phyloP scores from a whole-genome alignment of 805 yeast species.

The Grigorovia humatica region DNA sequence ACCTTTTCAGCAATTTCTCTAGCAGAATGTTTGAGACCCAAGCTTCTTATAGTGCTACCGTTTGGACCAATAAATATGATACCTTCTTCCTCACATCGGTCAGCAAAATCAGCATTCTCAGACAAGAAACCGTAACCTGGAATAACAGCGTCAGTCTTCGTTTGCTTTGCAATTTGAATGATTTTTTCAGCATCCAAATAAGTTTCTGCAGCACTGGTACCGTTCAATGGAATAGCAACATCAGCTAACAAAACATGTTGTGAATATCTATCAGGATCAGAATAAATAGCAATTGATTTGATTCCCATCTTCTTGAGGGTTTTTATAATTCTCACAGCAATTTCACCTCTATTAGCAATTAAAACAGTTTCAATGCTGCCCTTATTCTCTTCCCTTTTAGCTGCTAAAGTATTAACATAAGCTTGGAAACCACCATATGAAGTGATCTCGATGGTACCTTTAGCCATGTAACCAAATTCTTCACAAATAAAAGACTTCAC shows the following conservation, averaged over 20 bases:
- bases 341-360: constrained; percentile 96
- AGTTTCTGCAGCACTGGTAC: constrained; percentile 82
- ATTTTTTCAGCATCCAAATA: constrained; percentile 80
- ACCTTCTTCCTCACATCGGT: constrained; percentile 71
- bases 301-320: constrained; percentile 76
- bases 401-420: constrained; percentile 30
- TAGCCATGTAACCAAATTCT: constrained; percentile 65
- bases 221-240: constrained; percentile 66
- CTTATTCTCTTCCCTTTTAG: constrained; percentile 22
- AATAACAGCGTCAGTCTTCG: constrained; percentile 88
- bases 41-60: constrained; percentile 81
- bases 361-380: constrained; percentile 76
- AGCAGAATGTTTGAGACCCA: constrained; percentile 94
- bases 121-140: constrained; percentile 97
- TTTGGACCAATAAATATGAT: constrained; percentile 94
- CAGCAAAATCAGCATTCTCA: constrained; percentile 94
- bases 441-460: constrained; percentile 76
- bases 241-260: constrained; percentile 82
- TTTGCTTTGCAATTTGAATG: constrained; percentile 69
- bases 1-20: constrained; percentile 86
- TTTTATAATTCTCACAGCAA: constrained; percentile 87
- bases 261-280: constrained; percentile 83
- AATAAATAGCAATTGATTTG: constrained; percentile 75
- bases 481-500: constrained; percentile 94
- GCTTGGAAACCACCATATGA: constrained; percentile 79